Evolutionary conservation across 176 grass and related monocot species (phyloP), one percentile per base, ranked within the genome.

Genomic region (Bothriochloa decipiens): DNA sequence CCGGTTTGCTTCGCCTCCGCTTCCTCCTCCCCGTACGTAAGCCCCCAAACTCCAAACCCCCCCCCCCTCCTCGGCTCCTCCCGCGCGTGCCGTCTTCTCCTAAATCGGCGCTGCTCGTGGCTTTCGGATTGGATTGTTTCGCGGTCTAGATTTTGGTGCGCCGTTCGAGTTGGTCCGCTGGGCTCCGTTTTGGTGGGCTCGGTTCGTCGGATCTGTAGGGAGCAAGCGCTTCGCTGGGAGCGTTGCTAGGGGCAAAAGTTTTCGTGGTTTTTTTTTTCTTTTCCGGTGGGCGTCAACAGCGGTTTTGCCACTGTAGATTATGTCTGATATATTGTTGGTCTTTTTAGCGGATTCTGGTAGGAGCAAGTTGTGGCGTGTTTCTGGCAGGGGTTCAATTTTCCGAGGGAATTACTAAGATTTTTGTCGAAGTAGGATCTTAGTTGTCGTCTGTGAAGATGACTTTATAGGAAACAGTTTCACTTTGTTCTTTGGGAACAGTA

Each of bases 21-120:
- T 58, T 53, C 45, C 45, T 67, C 41, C 61, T 60, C 76, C 67
- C 35, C 75, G 64, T 75, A 49, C 68, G 87, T 90, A 86, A 87
- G 84, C 79, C 67, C 68, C 29, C 16, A 61, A 90, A 80, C 83
- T 40, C 27, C 72, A 86, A 72, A 43, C 45, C 57, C 62, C 58
- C 9, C 61, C 25, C 15, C 46, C 22, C 8, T 9, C 22, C 57
- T 25, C 58, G 11, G 7, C 36, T 62, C 57, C 42, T 78, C 35
- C 73, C 81, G 65, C 65, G 13, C 42, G 29, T 1, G 1, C 83
- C 36, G 46, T 67, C 60, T 67, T 52, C 36, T 7, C 0, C 14
- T 29, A 18, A 47, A 47, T 67, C 46, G 18, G 74, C 22, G 50
- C 22, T 3, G 39, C 52, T 23, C 75, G 23, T 68, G 7, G 35